Base-by-base conservation (phyloP, 306 rosid species). In the Prunus armeniaca region DNA sequence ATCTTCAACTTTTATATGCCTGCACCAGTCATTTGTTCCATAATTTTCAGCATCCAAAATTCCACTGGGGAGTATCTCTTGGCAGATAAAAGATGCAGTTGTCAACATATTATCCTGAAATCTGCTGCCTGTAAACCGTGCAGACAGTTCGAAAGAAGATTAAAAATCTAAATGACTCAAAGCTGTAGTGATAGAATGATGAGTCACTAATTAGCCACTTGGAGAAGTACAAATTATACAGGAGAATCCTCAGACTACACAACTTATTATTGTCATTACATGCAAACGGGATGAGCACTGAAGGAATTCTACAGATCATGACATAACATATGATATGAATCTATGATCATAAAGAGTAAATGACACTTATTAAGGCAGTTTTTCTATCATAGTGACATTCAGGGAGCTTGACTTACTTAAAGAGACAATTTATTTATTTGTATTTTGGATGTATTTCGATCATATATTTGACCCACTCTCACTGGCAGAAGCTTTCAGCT, bases 1-100 rank as follows among this genome's bases (percentile, higher is more conserved):
- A 5, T 72, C 81, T 85, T 93, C 96, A 3, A 77, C 78, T 84
- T 90, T 88, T 56, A 85, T 32, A 34, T 60, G 88, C 80, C 79
- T 65, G 82, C 75, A 80, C 82, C 86, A 86, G 81, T 85, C 88
- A 78, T 52, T 75, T 24, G 67, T 61, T 70, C 84, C 90, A 78
- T 80, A 81, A 75, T 80, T 86, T 28, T 83, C 90, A 11, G 90
- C 78, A 74, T 56, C 69, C 66, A 79, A 57, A 74, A 80, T 69
- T 38, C 80, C 86, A 72, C 80, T 67, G 5, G 91, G 89, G 58
- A 86, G 87, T 74, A 89, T 75, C 30, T 93, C 98, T 47, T 86
- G 92, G 87, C 87, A 83, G 69, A 91, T 84, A 72, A 88, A 88
- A 68, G 98, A 86, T 14, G 91, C 66, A 11, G 87, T 62, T 27